Base-by-base conservation (phyloP, 2,329 filamentous ascomycete genomes). In the Colletotrichum kahawae region DNA sequence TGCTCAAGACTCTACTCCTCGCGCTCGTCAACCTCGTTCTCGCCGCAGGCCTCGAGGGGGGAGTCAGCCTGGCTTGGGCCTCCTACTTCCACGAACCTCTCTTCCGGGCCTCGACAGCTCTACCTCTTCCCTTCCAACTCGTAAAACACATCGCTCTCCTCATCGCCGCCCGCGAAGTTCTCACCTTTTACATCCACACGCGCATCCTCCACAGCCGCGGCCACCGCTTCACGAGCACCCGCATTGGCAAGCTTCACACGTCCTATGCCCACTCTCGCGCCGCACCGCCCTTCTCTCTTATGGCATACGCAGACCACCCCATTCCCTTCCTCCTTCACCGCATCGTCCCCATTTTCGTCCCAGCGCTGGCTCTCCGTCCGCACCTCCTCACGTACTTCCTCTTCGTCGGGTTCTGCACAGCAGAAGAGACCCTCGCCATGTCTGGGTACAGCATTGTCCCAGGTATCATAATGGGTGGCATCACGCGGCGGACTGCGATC, bases 151-250 rank as follows among this genome's bases (percentile, higher is more conserved):
- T 88, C 60, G 76, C 81, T 67, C 71, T 85, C 14, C 83, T 91
- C 18, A 82, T 88, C 72, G 78, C 84, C 31, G 82, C 83, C 14
- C 86, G 89, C 68, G 88, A 95, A 85, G 79, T 91, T 8, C 81
- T 95, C 13, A 90, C 92, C 72, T 98, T 97, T 82, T 89, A 92
- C 79, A 88, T 95, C 78, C 95, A 98, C 84, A 92, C 94, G 67
- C 90, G 90, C 80, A 74, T 93, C 31, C 88, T 98, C 10, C 95
- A 98, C 84, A 82, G 82, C 57, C 81, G 69, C 31, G 43, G 62
- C 54, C n/a, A 8, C 29, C 68, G 68, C 43, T 31, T 67, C 48
- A 29, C 77, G 29, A 69, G 80, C 7, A 81, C 82, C 0, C 70
- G 79, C 4, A 74, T 90, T 29, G 85, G 86, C 9, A 81, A 78